Evolutionary conservation across 1,139 yeast genomes (phyloP).

Genomic region (Sugiyamaella sp.): DNA sequence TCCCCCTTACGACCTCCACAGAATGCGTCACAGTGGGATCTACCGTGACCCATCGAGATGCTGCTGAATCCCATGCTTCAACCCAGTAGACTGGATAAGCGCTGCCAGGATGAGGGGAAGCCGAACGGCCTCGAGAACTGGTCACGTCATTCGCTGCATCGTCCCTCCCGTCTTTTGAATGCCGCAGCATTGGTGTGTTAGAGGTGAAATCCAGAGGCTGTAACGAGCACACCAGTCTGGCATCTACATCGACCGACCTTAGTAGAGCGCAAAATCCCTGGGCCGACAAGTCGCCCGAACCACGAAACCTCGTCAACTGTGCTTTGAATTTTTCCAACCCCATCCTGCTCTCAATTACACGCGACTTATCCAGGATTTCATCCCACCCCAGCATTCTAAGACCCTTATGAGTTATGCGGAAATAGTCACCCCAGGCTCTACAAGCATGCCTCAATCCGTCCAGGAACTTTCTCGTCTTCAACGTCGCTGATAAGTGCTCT

Average conservation of each 20-base stretch:
- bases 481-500: slow-evolving; percentile 44
- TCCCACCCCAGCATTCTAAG: slow-evolving; percentile 61
- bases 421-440: slow-evolving; percentile 62
- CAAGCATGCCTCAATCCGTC: slow-evolving; percentile 73
- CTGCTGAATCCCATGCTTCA: slow-evolving; percentile 84
- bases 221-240: slow-evolving; percentile 75
- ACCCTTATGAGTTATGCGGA: slow-evolving; percentile 53
- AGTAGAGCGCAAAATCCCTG: slow-evolving; percentile 84
- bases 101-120: slow-evolving; percentile 15
- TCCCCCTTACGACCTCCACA: slow-evolving; percentile 68
- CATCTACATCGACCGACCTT: slow-evolving; percentile 69
- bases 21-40: slow-evolving; percentile 71
- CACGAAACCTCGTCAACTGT: slow-evolving; percentile 42
- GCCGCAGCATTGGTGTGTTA: slow-evolving; percentile 32
- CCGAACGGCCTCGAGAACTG: background rate
- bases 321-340: slow-evolving; percentile 31
- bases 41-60: slow-evolving; percentile 77
- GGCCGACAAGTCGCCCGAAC: slow-evolving; percentile 79
- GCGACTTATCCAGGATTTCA: slow-evolving; percentile 46
- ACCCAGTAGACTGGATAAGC: slow-evolving; percentile 83
- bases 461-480: slow-evolving; percentile 66
- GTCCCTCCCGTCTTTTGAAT: slow-evolving; percentile 22
- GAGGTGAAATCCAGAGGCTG: slow-evolving; percentile 89
- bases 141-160: slow-evolving; percentile 17
- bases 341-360: slow-evolving; percentile 32